A percentile compares a stretch with the other conserved stretches of the same genome.
phyloP scores from a whole-genome alignment of 106 monocot genomes.

The Alisma plantagoaquatica region DNA sequence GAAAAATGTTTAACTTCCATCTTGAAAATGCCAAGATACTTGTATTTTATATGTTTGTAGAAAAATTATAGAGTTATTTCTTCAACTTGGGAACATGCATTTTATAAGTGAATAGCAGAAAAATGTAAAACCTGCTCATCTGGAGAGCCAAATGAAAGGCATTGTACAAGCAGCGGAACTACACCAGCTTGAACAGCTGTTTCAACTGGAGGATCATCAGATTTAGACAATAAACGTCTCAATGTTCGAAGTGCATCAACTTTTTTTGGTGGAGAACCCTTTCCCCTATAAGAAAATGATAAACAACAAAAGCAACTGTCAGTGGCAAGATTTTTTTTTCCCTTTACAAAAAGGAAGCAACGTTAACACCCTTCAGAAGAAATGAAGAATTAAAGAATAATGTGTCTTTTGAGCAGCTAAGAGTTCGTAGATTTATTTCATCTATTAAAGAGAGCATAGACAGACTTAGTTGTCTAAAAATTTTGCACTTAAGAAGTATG shows the following conservation, averaged over 20 bases:
- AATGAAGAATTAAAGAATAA: background rate
- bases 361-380: background rate
- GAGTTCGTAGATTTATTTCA: background rate
- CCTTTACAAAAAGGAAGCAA: background rate
- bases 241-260: conserved; percentile 56
- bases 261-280: conserved; percentile 51
- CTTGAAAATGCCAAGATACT: too few relatives aligned
- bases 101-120: too few relatives aligned
- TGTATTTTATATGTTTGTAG: too few relatives aligned
- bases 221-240: conserved; percentile 77
- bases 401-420: background rate
- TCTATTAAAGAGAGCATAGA: background rate
- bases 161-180: conserved; percentile 64
- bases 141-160: conserved; percentile 81
- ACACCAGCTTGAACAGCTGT: conserved; percentile 76
- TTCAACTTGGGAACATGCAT: too few relatives aligned
- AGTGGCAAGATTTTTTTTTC: background rate
- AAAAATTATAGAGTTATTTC: too few relatives aligned
- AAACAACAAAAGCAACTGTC: too few relatives aligned
- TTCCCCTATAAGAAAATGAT: conserved; percentile 42
- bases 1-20: too few relatives aligned
- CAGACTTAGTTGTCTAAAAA: background rate
- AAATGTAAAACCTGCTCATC: conserved; percentile 69
- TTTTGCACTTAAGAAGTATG: too few relatives aligned
- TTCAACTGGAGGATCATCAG: conserved; percentile 80